Percentiles rank a stretch among this genome's conserved stretches.
Conservation (phyloP, 768 basidiomycete genomes). For the Dictyophora rubrovolvata region DNA sequence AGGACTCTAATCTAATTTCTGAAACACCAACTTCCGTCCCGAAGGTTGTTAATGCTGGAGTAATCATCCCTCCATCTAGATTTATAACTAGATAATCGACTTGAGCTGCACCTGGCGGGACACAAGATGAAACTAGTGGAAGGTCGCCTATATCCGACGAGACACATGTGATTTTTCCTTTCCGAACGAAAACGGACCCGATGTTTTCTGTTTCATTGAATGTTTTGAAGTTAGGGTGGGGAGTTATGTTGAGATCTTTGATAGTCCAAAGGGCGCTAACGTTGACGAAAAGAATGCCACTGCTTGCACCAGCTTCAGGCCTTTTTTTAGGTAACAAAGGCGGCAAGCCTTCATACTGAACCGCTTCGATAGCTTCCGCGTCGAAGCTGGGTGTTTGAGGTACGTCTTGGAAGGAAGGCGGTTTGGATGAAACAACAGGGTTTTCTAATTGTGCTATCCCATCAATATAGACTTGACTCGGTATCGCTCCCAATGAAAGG, state of each 20-base stretch:
- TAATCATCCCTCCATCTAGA: conserved; percentile 52
- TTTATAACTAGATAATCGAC: conserved; percentile 40
- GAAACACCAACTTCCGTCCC: conserved; percentile 60
- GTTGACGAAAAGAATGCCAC: conserved; percentile 34
- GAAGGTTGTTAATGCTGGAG: conserved; percentile 56
- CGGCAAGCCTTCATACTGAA: conserved; percentile 60
- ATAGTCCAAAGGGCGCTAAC: conserved; percentile 32
- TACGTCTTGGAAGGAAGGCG: conserved; percentile 35
- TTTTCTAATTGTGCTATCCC: conserved; percentile 61
- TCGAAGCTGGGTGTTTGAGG: conserved; percentile 54
- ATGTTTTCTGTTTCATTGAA: neutral
- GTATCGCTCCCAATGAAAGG: conserved; percentile 67
- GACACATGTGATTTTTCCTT: neutral
- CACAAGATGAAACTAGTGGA: neutral
- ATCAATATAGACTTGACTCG: conserved; percentile 73
- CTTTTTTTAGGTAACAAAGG: conserved; percentile 37
- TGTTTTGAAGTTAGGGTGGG: neutral
- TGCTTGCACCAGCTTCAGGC: conserved; percentile 17
- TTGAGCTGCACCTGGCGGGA: conserved; percentile 6
- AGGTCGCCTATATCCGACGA: neutral
- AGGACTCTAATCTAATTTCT: conserved; percentile 56
- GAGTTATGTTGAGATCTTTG: conserved; percentile 17
- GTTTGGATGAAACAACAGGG: conserved; percentile 34
- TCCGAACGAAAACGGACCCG: neutral
- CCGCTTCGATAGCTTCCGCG: conserved; percentile 43